phyloP scores from a whole-genome alignment of 805 yeast genomes.

The Kuraishia ogatae region DNA sequence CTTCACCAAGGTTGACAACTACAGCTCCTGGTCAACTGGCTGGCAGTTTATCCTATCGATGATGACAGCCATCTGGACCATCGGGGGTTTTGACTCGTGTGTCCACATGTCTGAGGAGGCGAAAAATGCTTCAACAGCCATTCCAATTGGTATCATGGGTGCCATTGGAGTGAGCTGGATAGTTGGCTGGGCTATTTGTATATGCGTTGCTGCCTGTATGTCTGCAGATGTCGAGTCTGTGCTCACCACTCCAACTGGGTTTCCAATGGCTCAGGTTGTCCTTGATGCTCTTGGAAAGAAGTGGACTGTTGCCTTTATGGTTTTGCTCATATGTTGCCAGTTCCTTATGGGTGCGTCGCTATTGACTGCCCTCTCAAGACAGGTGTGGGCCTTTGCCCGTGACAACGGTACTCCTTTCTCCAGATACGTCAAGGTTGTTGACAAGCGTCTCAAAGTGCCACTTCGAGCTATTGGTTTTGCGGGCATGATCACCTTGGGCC shows the following conservation, averaged over 20 bases:
- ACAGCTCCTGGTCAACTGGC: constrained; percentile 29
- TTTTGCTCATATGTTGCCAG: constrained; percentile 37
- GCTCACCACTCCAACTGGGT: constrained; percentile 25
- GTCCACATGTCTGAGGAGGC: constrained; percentile 45
- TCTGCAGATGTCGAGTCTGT: constrained; percentile 24
- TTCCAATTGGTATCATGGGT: constrained; percentile 39
- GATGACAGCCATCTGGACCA: constrained; percentile 44
- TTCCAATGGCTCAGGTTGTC: constrained; percentile 39
- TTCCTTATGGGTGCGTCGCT: constrained; percentile 39
- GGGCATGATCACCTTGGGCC: constrained; percentile 24
- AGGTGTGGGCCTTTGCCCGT: constrained; percentile 44
- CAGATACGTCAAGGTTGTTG: constrained; percentile 30
- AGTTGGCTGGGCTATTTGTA: constrained; percentile 33
- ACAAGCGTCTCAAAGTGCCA: constrained; percentile 32
- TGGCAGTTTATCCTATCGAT: constrained; percentile 33
- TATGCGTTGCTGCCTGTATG: constrained; percentile 25
- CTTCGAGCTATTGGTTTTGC: constrained; percentile 33
- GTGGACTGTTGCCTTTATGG: constrained; percentile 42
- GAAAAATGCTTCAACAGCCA: constrained; percentile 29
- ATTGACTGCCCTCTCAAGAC: constrained; percentile 38
- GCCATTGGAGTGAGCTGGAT: constrained; percentile 32
- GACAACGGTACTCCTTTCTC: constrained; percentile 42
- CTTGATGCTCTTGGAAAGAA: constrained; percentile 36
- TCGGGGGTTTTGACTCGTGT: constrained; percentile 42
- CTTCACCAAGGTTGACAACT: constrained; percentile 25